Percentiles rank a stretch among this genome's conserved stretches.
phyloP scores from a whole-genome alignment of 1,139 yeast genomes.

The Magnusiomyces sp. region DNA sequence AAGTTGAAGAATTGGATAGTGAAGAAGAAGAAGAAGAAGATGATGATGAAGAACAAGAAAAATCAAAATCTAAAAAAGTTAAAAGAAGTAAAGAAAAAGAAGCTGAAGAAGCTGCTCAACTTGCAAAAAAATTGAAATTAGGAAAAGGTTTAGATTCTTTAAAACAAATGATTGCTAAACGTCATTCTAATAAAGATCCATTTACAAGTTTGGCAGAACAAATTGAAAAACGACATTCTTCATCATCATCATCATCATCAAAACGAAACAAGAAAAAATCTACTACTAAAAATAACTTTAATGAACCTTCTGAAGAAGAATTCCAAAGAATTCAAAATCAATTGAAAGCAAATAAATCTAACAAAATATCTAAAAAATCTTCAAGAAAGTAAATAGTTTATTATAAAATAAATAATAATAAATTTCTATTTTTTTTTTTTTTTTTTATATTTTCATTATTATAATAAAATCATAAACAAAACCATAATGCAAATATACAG shows the following conservation, averaged over 20 bases:
- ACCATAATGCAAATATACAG: background rate
- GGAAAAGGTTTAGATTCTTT: conserved; percentile 13
- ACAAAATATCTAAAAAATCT: conserved; percentile 3
- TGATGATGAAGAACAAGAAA: background rate
- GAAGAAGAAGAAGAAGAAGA: conserved; percentile 33
- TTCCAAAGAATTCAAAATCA: conserved; percentile 34
- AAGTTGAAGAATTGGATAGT: conserved; percentile 11
- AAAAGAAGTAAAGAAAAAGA: conserved; percentile 20
- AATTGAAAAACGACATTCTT: conserved; percentile 47
- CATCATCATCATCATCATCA: too few relatives aligned
- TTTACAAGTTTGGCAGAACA: conserved; percentile 43
- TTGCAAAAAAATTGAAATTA: conserved; percentile 39
- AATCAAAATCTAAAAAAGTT: background rate
- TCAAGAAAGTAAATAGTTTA: background rate
- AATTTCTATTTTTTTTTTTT: background rate
- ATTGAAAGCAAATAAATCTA: conserved; percentile 5
- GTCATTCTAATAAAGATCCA: conserved; percentile 30
- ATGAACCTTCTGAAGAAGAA: conserved; percentile 33
- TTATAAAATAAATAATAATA: background rate
- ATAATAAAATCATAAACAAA: background rate
- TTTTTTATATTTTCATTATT: background rate
- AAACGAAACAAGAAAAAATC: conserved; percentile 34
- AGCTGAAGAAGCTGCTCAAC: conserved; percentile 17
- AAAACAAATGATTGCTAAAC: conserved; percentile 22
- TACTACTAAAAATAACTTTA: conserved; percentile 12